Conservation (phyloP, 495 filamentous ascomycete genomes). For the Neurospora hispaniola region DNA sequence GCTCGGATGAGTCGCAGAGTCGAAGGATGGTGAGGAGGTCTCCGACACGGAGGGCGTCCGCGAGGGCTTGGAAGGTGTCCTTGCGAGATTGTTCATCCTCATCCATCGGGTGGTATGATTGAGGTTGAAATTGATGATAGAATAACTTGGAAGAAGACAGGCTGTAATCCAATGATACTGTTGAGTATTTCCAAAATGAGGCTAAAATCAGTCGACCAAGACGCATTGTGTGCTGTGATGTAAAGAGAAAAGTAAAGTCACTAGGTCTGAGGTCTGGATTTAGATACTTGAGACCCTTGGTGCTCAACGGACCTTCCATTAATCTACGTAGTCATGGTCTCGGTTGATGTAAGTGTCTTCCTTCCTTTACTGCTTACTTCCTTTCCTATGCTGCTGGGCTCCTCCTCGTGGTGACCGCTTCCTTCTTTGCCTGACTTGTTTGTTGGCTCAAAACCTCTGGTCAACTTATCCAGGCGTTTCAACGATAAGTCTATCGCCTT, state of each 20-base stretch:
- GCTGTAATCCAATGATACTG: background rate
- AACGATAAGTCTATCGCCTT: background rate
- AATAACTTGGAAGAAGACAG: background rate
- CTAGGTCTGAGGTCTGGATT: background rate
- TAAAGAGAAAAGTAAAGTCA: background rate
- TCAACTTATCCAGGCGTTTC: too few species aligned
- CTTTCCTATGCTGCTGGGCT: background rate
- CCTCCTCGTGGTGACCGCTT: background rate
- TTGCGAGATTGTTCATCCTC: background rate
- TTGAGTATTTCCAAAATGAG: background rate
- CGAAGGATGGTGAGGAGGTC: background rate
- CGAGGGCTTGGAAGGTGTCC: background rate
- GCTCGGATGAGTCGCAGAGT: background rate
- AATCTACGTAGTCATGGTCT: background rate
- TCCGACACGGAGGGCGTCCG: background rate
- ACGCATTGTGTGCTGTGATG: background rate
- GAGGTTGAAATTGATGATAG: background rate
- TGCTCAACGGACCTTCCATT: background rate
- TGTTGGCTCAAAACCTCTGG: too few species aligned
- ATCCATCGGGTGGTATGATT: background rate
- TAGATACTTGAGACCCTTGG: background rate
- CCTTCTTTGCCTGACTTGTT: background rate
- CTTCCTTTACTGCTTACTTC: background rate
- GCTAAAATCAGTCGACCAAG: background rate
- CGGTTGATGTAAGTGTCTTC: background rate